These are phyloP conservation scores for Monosporascus sp. DNA, from an alignment of 2,329 filamentous ascomycete genomes.

Conservation along the genomic window DNA sequence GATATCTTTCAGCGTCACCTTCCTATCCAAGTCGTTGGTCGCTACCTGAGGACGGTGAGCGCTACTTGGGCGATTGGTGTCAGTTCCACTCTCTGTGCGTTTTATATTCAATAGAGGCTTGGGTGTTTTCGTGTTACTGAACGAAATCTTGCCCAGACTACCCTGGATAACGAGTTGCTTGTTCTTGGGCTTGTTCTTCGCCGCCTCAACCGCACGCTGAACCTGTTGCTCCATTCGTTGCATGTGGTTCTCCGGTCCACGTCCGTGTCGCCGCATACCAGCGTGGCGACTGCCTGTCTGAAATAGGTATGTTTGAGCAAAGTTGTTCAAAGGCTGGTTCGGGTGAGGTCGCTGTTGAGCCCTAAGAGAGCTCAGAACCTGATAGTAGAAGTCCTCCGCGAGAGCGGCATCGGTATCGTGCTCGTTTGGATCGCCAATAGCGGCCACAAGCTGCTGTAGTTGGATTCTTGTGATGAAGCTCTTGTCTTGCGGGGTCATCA, in stretches of 20 bases:
- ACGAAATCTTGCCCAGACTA: slow-evolving; percentile 94
- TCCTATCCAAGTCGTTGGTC: slow-evolving; percentile 62
- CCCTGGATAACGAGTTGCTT: slow-evolving; percentile 95
- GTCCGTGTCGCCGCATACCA: slow-evolving; percentile 66
- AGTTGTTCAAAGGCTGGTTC: slow-evolving; percentile 88
- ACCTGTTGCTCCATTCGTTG: slow-evolving; percentile 99
- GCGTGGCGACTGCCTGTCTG: slow-evolving; percentile 85
- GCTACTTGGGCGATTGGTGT: slow-evolving; percentile 47
- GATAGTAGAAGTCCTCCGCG: slow-evolving; percentile 96
- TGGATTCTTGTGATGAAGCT: slow-evolving; percentile 99
- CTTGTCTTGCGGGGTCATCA: slow-evolving; percentile 99
- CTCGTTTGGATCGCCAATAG: slow-evolving; percentile 82
- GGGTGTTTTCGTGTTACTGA: slow-evolving; percentile 97
- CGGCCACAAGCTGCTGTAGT: slow-evolving; percentile 89
- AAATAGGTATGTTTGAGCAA: slow-evolving; percentile 95
- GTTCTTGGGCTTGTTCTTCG: slow-evolving; percentile 96
- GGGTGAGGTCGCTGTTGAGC: slow-evolving; percentile 86
- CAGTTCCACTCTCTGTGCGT: slow-evolving; percentile 66
- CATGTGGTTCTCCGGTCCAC: slow-evolving; percentile 92
- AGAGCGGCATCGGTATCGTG: slow-evolving; percentile 74
- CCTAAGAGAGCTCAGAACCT: slow-evolving; percentile 92
- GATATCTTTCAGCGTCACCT: slow-evolving; percentile 78
- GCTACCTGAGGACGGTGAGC: slow-evolving; percentile 33
- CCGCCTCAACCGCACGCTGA: slow-evolving; percentile 91
- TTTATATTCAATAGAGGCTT: slow-evolving; percentile 95